Conservation (phyloP, 352 stramenopile species). For the Globisporangium sylvaticum region DNA sequence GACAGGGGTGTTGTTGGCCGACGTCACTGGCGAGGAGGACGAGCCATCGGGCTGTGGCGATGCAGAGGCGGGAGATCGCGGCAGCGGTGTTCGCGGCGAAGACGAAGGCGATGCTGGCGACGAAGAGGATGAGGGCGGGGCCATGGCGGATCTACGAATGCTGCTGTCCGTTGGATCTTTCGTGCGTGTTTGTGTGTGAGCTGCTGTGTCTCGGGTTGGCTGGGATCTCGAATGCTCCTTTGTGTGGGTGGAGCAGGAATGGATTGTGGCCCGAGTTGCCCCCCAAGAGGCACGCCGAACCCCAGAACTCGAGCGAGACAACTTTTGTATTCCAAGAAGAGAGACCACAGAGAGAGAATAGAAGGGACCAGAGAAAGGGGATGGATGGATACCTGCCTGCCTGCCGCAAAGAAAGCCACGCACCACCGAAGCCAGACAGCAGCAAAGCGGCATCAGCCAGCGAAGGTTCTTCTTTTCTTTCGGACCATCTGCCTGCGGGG, state of each 20-base stretch:
- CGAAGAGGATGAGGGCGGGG: not conserved
- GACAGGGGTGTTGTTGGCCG: slow-evolving; percentile 1
- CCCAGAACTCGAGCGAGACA: not conserved
- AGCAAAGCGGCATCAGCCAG: not conserved
- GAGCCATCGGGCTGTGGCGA: not conserved
- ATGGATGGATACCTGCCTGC: not conserved
- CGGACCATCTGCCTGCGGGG: not conserved
- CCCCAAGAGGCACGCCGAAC: slow-evolving; percentile 7
- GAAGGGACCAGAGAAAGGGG: not conserved
- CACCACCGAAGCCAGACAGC: not conserved
- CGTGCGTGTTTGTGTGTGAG: not conserved
- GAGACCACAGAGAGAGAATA: not conserved
- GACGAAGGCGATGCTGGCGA: not conserved
- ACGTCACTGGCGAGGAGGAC: not conserved
- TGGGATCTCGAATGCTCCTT: not conserved
- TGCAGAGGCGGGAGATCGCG: not conserved
- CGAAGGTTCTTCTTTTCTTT: slow-evolving; percentile 8
- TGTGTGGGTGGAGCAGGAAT: not conserved
- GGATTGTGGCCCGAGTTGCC: slow-evolving; percentile 1
- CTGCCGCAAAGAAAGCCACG: not conserved
- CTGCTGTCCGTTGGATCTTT: slow-evolving; percentile 9
- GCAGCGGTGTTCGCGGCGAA: not conserved
- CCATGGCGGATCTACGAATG: slow-evolving; percentile 10
- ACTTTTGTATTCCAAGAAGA: not conserved
- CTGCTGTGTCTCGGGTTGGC: not conserved